Percentiles rank a stretch among this genome's conserved stretches.
Evolutionary conservation across 129 eudicot genomes (phyloP).

Genomic region (Tagetes erecta): DNA sequence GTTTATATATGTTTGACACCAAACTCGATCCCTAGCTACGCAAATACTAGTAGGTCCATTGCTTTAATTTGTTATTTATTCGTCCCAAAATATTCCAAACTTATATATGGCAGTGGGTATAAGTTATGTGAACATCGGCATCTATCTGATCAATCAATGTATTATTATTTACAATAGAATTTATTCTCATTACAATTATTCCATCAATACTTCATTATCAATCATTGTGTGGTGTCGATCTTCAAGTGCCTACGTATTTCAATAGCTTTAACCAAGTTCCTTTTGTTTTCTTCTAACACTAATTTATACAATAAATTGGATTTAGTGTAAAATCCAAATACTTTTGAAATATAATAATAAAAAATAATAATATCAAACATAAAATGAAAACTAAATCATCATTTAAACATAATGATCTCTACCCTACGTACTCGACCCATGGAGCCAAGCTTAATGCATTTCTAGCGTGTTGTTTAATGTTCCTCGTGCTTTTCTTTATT

Average conservation of each 20-base stretch:
- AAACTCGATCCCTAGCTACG: not conserved
- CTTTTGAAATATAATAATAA: not conserved
- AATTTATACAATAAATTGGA: not conserved
- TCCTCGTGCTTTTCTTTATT: too few species aligned
- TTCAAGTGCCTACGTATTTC: constrained; percentile 29
- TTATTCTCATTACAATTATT: constrained; percentile 30
- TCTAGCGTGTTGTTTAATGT: too few species aligned
- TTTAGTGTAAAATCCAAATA: not conserved
- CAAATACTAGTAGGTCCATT: constrained; percentile 33
- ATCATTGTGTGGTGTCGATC: constrained; percentile 24
- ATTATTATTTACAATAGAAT: constrained; percentile 26
- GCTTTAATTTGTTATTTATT: constrained; percentile 25
- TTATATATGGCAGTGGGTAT: constrained; percentile 26
- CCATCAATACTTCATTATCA: constrained; percentile 30
- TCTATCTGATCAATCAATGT: constrained; percentile 35
- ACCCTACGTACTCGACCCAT: too few species aligned
- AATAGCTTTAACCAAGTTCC: constrained; percentile 21
- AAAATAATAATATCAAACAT: not conserved
- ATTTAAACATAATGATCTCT: not conserved
- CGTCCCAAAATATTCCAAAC: constrained; percentile 28
- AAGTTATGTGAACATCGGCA: constrained; percentile 25
- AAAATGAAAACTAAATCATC: not conserved
- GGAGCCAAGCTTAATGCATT: too few species aligned
- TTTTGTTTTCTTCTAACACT: not conserved
- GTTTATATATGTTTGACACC: not conserved